Base-by-base conservation (phyloP, 495 filamentous ascomycete species). In the Talaromyces nanjingensis region DNA sequence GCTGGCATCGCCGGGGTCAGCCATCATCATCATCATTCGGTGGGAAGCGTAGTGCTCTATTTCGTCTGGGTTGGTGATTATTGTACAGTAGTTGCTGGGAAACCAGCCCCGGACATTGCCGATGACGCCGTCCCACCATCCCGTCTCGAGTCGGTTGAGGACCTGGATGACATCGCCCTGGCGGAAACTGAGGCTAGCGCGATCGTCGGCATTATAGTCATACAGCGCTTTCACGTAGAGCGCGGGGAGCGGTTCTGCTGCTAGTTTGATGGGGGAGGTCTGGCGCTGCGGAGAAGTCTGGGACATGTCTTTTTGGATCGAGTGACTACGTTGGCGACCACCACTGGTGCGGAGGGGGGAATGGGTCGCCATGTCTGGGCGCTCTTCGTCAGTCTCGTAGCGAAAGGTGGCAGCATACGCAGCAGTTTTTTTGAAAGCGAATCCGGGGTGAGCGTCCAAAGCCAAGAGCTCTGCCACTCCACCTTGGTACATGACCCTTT, bases 81-180 rank as follows among this genome's bases (percentile, higher is more conserved):
- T 84, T 61, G 88, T 84, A 76, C 94, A 98, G 77, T 98, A 98
- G 73, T 98, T 98, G 81, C 94, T 98, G 7, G 94, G 94, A 77
- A 98, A 98, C 94, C 94, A 98, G 62, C 94, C 94, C 67, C 94
- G 87, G 64, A 93, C 87, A 65, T 93, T 89, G 62, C 78, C 73
- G 71, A 98, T 93, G 45, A 98, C 91, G 9, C 94, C 94, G 77
- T 98, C 94, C 94, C 94, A 98, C 94, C 94, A 98, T 8, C 94
- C 94, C 66, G 92, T 98, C 69, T 97, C 96, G 49, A 98, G 81
- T 74, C 96, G 93, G 63, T 96, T 98, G 64, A 98, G 89, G 68
- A 98, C 94, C 77, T 97, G 92, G 65, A 98, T 98, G 63, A 97
- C 86, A 72, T 98, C 94, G 65, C 96, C 96, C 69, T 93, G 88